phyloP scores from a whole-genome alignment of 106 monocot genomes.

The Acorus calamus region DNA sequence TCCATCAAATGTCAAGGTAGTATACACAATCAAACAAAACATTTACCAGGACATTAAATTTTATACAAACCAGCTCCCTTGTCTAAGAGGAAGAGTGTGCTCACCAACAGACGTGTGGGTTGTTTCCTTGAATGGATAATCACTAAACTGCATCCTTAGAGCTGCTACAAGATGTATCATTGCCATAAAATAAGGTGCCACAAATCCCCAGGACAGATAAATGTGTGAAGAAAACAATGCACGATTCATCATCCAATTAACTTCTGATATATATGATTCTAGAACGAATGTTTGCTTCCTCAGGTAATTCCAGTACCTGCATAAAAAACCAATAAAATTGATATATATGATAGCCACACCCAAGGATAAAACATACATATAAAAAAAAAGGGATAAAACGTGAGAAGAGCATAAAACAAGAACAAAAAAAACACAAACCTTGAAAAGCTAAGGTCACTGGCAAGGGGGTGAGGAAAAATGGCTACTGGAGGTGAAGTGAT shows the following conservation, averaged over 20 bases:
- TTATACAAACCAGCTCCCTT: too few species aligned
- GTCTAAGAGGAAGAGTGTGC: background rate
- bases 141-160: conserved; percentile 48
- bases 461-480: conserved; percentile 97
- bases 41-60: too few species aligned
- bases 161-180: conserved; percentile 59
- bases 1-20: background rate
- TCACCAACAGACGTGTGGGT: conserved; percentile 48
- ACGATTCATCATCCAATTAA: conserved; percentile 98
- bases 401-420: background rate
- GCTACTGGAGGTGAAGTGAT: conserved; percentile 91
- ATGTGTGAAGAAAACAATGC: conserved; percentile 77
- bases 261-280: conserved; percentile 82
- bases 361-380: too few species aligned
- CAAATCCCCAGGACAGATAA: conserved; percentile 95
- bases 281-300: conserved; percentile 99
- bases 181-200: conserved; percentile 78
- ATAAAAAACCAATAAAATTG: background rate
- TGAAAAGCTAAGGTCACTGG: conserved; percentile 89
- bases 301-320: conserved; percentile 98
- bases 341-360: background rate
- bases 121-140: conserved; percentile 31
- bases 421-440: conserved; percentile 26
- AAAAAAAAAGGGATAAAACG: background rate
- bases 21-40: background rate